These are phyloP conservation scores for Quercus wislizeni DNA, from an alignment of 306 rosid genomes.

Conservation along the genomic window DNA sequence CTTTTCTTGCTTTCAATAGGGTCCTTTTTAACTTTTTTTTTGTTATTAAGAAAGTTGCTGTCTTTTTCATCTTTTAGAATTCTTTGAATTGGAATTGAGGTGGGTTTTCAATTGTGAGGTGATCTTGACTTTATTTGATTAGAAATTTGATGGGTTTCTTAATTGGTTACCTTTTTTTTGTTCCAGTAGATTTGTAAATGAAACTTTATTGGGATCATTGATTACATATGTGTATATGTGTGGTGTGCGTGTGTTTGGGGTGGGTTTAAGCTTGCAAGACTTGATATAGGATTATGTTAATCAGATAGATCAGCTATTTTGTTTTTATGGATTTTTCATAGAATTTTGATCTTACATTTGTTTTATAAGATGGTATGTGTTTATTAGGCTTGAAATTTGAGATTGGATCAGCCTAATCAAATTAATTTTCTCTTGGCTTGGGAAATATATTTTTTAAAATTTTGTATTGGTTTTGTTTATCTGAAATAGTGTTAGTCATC, in stretches of 20 bases:
- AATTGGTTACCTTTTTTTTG: neutral
- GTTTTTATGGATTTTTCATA: neutral
- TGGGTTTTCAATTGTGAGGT: neutral
- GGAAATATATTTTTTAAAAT: neutral
- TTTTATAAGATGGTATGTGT: neutral
- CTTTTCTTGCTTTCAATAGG: neutral
- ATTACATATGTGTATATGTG: neutral
- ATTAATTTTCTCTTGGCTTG: neutral
- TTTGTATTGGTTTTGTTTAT: neutral
- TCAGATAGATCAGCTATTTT: neutral
- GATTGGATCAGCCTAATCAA: neutral
- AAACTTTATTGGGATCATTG: neutral
- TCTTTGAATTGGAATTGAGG: constrained; percentile 7
- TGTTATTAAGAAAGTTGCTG: neutral
- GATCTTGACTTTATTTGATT: neutral
- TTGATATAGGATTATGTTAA: neutral
- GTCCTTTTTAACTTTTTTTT: neutral
- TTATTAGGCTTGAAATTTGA: neutral
- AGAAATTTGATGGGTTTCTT: neutral
- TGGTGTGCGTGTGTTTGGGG: neutral
- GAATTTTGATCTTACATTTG: neutral
- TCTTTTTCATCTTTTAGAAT: neutral
- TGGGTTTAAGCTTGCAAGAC: neutral
- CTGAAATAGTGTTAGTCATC: neutral
- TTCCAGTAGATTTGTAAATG: neutral